phyloP scores from a whole-genome alignment of 2,329 filamentous ascomycete genomes.

The Fusarium transvaalense region DNA sequence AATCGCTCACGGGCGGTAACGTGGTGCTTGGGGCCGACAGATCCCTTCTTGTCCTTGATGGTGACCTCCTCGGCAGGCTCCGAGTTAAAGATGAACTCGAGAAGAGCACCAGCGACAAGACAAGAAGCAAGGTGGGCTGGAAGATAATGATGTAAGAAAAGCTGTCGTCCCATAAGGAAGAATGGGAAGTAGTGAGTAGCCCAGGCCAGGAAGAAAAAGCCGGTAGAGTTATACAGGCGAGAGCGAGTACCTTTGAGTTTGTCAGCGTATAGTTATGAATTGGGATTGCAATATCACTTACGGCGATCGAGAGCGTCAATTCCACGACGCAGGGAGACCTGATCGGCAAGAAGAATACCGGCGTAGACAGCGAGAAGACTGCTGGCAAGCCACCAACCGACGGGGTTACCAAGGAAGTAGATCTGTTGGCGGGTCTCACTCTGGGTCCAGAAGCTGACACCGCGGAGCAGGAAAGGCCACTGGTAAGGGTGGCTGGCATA shows the following conservation, averaged over 20 bases:
- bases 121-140: conserved; percentile 92
- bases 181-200: conserved; percentile 97
- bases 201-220: conserved; percentile 99
- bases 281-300: conserved; percentile 65
- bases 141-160: conserved; percentile 98
- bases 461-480: conserved; percentile 96
- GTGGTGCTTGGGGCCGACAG: conserved; percentile 66
- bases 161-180: conserved; percentile 96
- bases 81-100: conserved; percentile 96
- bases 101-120: conserved; percentile 87
- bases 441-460: conserved; percentile 99
- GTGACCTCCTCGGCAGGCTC: conserved; percentile 75
- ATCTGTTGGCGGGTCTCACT: conserved; percentile 96
- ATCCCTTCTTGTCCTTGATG: conserved; percentile 62
- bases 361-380: conserved; percentile 92
- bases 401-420: conserved; percentile 96
- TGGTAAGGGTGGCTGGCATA: conserved; percentile 95
- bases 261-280: conserved; percentile 48
- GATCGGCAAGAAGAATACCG: conserved; percentile 91
- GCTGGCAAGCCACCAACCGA: conserved; percentile 97
- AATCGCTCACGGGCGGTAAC: conserved; percentile 86
- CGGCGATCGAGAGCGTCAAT: conserved; percentile 93
- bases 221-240: conserved; percentile 96
- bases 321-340: conserved; percentile 91
- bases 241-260: conserved; percentile 79